These are phyloP conservation scores for Fraxinus latifolia DNA, from an alignment of 305 asterid genomes.

Conservation along the genomic window DNA sequence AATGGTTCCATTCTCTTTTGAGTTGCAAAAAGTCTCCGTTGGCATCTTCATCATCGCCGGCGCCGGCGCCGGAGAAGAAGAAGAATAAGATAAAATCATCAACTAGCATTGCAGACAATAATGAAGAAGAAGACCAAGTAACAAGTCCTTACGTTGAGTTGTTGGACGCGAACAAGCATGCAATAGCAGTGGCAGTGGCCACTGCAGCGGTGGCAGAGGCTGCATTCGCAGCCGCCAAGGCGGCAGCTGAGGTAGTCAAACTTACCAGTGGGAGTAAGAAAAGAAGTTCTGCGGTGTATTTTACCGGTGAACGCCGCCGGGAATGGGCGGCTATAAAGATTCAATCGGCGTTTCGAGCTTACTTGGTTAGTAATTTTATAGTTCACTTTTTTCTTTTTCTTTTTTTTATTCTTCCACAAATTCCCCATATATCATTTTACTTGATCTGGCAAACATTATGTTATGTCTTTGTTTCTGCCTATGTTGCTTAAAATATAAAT, in stretches of 20 bases:
- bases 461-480: neutral
- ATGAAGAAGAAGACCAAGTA: slow-evolving; percentile 24
- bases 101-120: slow-evolving; percentile 13
- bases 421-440: neutral
- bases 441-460: neutral
- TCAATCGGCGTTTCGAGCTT: slow-evolving; percentile 51
- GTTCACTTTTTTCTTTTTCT: neutral
- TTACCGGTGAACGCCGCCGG: slow-evolving; percentile 16
- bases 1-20: slow-evolving; percentile 70
- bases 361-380: slow-evolving; percentile 29
- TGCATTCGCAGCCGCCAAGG: slow-evolving; percentile 94
- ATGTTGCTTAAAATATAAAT: neutral
- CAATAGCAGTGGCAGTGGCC: slow-evolving; percentile 94
- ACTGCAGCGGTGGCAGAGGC: slow-evolving; percentile 97
- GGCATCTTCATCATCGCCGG: slow-evolving; percentile 31
- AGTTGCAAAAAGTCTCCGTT: slow-evolving; percentile 44
- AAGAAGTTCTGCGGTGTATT: slow-evolving; percentile 26
- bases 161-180: slow-evolving; percentile 72
- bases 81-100: slow-evolving; percentile 29
- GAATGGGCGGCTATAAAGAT: slow-evolving; percentile 40
- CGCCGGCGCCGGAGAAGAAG: slow-evolving; percentile 32
- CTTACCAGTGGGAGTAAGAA: slow-evolving; percentile 60
- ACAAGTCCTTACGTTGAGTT: slow-evolving; percentile 42
- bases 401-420: neutral
- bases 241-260: slow-evolving; percentile 80